phyloP scores from a whole-genome alignment of 1,139 yeast genomes.

The Taiozyma sp. region DNA sequence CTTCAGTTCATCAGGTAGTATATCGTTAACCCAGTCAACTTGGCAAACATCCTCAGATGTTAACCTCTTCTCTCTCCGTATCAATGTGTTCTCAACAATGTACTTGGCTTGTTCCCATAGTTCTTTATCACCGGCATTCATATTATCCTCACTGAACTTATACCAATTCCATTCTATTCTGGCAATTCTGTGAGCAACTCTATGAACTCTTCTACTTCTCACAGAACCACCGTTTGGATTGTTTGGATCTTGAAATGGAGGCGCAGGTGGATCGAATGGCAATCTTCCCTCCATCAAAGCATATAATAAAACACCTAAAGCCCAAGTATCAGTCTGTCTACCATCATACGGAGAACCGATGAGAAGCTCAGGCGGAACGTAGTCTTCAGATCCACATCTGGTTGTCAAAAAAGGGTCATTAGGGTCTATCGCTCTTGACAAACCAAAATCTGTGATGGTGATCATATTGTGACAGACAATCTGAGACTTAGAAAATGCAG shows the following conservation, averaged over 20 bases:
- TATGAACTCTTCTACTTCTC: constrained; percentile 42
- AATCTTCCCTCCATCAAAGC: constrained; percentile 76
- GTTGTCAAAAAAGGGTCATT: constrained; percentile 64
- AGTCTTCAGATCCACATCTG: constrained; percentile 93
- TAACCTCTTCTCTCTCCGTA: constrained; percentile 47
- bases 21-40: constrained; percentile 29
- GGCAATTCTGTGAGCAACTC: constrained; percentile 85
- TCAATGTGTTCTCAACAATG: constrained; percentile 47
- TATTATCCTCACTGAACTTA: constrained; percentile 29
- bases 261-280: constrained; percentile 78
- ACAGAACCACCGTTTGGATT: constrained; percentile 30
- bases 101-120: constrained; percentile 42
- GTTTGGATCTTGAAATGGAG: background rate
- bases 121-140: constrained; percentile 10
- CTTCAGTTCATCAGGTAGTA: constrained; percentile 6
- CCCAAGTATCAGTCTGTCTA: constrained; percentile 87
- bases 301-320: constrained; percentile 85
- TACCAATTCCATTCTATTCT: constrained; percentile 91
- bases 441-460: constrained; percentile 82
- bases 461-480: constrained; percentile 35
- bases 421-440: constrained; percentile 62
- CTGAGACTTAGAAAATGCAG: constrained; percentile 18
- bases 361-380: constrained; percentile 87
- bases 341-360: constrained; percentile 93
- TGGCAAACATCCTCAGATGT: constrained; percentile 33